Evolutionary conservation across 345 rosid species (phyloP).

Genomic region (Heritiera fomes): DNA sequence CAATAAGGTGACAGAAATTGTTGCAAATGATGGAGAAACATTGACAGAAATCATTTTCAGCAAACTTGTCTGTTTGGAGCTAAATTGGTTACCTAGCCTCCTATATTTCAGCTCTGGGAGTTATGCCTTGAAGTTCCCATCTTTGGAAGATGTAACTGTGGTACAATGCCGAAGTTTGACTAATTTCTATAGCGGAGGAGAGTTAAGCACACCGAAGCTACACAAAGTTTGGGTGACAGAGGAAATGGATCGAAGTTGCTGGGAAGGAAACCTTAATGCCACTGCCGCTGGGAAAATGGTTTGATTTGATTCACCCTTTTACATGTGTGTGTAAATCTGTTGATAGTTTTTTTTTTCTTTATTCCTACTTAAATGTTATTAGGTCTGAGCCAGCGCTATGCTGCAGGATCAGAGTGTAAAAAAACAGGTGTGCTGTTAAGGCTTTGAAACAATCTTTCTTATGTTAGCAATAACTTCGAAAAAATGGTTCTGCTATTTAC

Average conservation of each 20-base stretch:
- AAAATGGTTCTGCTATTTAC: no score
- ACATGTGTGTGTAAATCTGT: not conserved
- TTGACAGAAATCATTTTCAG: not conserved
- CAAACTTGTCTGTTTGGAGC: constrained; percentile 18
- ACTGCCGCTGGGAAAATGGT: constrained; percentile 3
- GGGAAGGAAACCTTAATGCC: constrained; percentile 24
- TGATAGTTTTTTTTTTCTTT: not conserved
- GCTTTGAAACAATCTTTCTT: no score
- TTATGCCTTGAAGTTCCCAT: constrained; percentile 17
- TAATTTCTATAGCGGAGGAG: not conserved
- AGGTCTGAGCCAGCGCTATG: no score
- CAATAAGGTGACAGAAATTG: not conserved
- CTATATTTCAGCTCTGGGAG: constrained; percentile 5
- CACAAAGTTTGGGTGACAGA: constrained; percentile 20
- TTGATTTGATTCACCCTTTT: not conserved
- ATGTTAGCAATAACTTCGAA: no score
- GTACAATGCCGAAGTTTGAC: not conserved
- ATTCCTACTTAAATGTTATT: no score
- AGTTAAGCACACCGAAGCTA: constrained; percentile 22
- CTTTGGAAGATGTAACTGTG: constrained; percentile 17
- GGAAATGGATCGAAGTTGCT: constrained; percentile 13
- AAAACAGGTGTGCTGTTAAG: no score
- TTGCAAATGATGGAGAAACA: constrained; percentile 7
- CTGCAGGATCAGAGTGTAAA: no score
- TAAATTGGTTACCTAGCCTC: not conserved